A percentile compares a stretch with the other conserved stretches of the same genome.
Evolutionary conservation across 495 filamentous ascomycete species (phyloP).

Genomic region (Delitschia confertaspora): DNA sequence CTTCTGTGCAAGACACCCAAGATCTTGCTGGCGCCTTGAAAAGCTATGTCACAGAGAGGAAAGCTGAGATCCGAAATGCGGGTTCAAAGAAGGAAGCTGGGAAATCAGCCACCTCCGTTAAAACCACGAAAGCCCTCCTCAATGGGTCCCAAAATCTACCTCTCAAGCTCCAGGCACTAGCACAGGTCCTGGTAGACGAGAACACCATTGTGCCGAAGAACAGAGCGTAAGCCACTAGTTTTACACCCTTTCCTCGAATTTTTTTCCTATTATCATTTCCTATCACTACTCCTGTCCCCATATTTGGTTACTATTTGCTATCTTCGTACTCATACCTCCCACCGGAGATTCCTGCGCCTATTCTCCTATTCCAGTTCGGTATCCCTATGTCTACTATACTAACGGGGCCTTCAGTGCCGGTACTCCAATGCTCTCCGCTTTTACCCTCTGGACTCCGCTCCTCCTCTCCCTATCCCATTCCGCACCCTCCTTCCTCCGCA

Average conservation of each 20-base stretch:
- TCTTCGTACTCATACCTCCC: too few relatives aligned
- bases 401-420: constrained; percentile 11
- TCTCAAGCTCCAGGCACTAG: constrained; percentile 1
- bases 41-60: constrained; percentile 20
- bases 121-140: not conserved
- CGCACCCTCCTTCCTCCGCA: constrained; percentile 2
- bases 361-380: too few relatives aligned
- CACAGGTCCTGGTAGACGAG: constrained; percentile 21
- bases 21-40: too few relatives aligned
- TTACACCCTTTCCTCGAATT: too few relatives aligned
- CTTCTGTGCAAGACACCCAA: constrained; percentile 5
- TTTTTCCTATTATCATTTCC: too few relatives aligned
- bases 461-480: constrained; percentile 11
- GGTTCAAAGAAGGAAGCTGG: not conserved
- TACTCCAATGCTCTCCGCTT: constrained; percentile 30
- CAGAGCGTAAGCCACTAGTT: too few relatives aligned
- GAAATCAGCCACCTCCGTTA: not conserved
- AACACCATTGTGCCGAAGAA: constrained; percentile 25
- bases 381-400: not conserved
- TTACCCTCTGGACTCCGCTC: constrained; percentile 31
- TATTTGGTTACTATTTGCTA: too few relatives aligned
- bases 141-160: not conserved
- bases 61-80: constrained; percentile 19
- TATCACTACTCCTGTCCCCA: too few relatives aligned
- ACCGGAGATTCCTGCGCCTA: too few relatives aligned